A percentile compares a stretch with the other conserved stretches of the same genome.
Evolutionary conservation across 2,329 filamentous ascomycete genomes (phyloP).

Genomic region (Aspergillus sp.): DNA sequence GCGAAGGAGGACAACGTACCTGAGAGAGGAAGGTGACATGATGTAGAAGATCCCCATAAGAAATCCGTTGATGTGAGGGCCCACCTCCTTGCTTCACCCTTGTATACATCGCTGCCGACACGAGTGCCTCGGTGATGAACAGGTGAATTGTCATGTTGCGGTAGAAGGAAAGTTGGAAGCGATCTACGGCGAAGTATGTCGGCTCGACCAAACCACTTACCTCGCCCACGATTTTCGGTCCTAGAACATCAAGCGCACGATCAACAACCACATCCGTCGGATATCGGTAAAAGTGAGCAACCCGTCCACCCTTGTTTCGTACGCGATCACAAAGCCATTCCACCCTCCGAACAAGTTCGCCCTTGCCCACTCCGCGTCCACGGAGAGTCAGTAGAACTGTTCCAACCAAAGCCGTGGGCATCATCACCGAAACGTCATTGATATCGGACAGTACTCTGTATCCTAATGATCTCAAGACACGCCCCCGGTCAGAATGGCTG

Average conservation of each 20-base stretch:
- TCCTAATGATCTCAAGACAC: slow-evolving; percentile 79
- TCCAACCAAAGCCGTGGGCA: slow-evolving; percentile 95
- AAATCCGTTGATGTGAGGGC: slow-evolving; percentile 74
- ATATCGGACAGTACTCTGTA: slow-evolving; percentile 94
- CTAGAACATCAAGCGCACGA: slow-evolving; percentile 85
- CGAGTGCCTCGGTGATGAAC: slow-evolving; percentile 89
- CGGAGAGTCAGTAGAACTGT: slow-evolving; percentile 89
- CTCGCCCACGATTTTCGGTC: slow-evolving; percentile 80
- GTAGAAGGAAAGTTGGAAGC: slow-evolving; percentile 97
- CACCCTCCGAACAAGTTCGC: slow-evolving; percentile 80
- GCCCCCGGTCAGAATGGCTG: slow-evolving; percentile 60
- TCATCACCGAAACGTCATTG: slow-evolving; percentile 93
- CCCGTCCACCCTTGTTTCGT: slow-evolving; percentile 80
- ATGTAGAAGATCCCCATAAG: slow-evolving; percentile 68
- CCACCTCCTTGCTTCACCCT: slow-evolving; percentile 89
- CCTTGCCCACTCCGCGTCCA: slow-evolving; percentile 85
- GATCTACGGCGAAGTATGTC: slow-evolving; percentile 91
- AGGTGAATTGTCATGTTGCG: slow-evolving; percentile 99
- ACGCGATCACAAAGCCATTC: slow-evolving; percentile 87
- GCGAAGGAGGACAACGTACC: slow-evolving; percentile 27
- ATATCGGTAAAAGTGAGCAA: slow-evolving; percentile 85
- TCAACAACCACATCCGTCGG: slow-evolving; percentile 81
- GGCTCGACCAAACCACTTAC: slow-evolving; percentile 80
- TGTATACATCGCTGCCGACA: slow-evolving; percentile 87
- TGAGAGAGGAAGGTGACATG: slow-evolving; percentile 88